phyloP scores from a whole-genome alignment of 352 stramenopile species.

The Phytophthora tentaculata region DNA sequence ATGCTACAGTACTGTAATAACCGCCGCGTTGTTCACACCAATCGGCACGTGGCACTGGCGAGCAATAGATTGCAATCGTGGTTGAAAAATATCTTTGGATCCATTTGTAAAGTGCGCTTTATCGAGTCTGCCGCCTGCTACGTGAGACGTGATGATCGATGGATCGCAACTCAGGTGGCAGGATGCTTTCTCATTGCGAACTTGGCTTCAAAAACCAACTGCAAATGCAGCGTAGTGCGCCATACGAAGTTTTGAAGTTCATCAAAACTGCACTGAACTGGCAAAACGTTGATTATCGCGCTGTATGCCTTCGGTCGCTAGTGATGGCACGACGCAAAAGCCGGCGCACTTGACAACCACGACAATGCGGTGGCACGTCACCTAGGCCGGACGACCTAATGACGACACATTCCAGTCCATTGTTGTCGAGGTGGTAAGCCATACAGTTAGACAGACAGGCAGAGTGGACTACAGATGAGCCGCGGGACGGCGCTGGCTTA shows the following conservation, averaged over 20 bases:
- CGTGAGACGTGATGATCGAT: slow-evolving; percentile 6
- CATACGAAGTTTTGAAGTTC: background rate
- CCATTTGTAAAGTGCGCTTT: background rate
- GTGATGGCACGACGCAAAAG: background rate
- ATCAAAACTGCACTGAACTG: background rate
- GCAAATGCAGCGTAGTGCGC: slow-evolving; percentile 5
- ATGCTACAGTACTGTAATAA: background rate
- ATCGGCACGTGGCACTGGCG: background rate
- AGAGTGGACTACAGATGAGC: slow-evolving; percentile 36
- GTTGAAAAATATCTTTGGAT: slow-evolving; percentile 17
- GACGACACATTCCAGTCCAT: slow-evolving; percentile 5
- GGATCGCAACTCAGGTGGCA: slow-evolving; percentile 6
- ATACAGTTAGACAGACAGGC: slow-evolving; percentile 29
- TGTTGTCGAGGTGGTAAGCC: slow-evolving; percentile 18
- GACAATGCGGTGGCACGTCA: slow-evolving; percentile 23
- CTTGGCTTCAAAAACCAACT: slow-evolving; percentile 11
- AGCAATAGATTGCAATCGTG: background rate
- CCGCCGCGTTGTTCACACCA: slow-evolving; percentile 9
- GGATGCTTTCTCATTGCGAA: slow-evolving; percentile 14
- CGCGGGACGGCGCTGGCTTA: background rate
- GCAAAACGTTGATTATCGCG: background rate
- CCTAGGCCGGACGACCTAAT: slow-evolving; percentile 20
- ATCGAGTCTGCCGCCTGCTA: background rate
- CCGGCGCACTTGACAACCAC: background rate
- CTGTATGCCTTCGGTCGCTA: slow-evolving; percentile 4